A percentile compares a stretch with the other conserved stretches of the same genome.
These are phyloP conservation scores for Cercospora brassicicola DNA, from an alignment of 2,329 filamentous ascomycete species.

Conservation along the genomic window DNA sequence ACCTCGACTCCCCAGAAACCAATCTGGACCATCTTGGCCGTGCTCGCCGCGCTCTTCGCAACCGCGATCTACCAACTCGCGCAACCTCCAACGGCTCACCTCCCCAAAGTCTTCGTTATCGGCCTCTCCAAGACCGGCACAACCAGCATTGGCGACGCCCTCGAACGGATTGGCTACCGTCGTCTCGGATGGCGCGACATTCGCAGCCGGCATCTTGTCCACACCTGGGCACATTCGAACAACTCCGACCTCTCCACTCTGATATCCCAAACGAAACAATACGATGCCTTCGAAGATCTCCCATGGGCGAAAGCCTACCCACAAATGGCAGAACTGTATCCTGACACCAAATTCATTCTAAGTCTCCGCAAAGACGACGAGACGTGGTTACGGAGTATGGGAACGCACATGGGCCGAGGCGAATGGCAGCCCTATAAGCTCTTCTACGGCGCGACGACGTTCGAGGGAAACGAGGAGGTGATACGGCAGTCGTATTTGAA, in stretches of 20 bases:
- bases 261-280: slow-evolving; percentile 31
- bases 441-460: slow-evolving; percentile 31
- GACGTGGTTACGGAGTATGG: slow-evolving; percentile 35
- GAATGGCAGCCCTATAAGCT: slow-evolving; percentile 30
- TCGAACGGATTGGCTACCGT: slow-evolving; percentile 34
- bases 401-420: slow-evolving; percentile 32
- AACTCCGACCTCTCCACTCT: slow-evolving; percentile 29
- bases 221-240: slow-evolving; percentile 27
- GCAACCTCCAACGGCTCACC: slow-evolving; percentile 27
- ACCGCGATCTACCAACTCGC: slow-evolving; percentile 18
- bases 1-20: neutral
- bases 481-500: slow-evolving; percentile 30
- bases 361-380: slow-evolving; percentile 35
- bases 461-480: slow-evolving; percentile 29
- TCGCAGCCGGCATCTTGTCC: slow-evolving; percentile 34
- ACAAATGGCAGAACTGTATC: slow-evolving; percentile 34
- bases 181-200: slow-evolving; percentile 38
- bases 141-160: slow-evolving; percentile 36
- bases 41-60: neutral
- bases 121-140: slow-evolving; percentile 38
- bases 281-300: slow-evolving; percentile 37
- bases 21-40: slow-evolving; percentile 1
- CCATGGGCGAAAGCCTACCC: slow-evolving; percentile 36
- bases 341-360: slow-evolving; percentile 35
- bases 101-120: slow-evolving; percentile 37